These are phyloP conservation scores for Annulohypoxylon maeteangense DNA, from an alignment of 495 filamentous ascomycete species.

Conservation along the genomic window DNA sequence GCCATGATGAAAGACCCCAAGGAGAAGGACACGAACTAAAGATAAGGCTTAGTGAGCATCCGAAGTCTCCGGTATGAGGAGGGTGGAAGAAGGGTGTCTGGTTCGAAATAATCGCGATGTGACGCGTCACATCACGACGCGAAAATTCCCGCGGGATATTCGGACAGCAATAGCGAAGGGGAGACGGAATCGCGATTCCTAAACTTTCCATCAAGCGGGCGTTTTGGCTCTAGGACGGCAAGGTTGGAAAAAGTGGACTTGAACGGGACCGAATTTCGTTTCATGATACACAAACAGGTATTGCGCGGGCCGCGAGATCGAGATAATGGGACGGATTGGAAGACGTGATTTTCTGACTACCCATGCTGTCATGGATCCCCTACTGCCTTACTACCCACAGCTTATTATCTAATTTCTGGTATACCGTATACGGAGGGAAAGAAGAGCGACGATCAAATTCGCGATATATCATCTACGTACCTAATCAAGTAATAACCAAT, in stretches of 20 bases:
- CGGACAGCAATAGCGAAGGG: constrained; percentile 1
- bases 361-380: neutral
- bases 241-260: constrained; percentile 15
- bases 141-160: neutral
- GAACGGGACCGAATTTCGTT: constrained; percentile 5
- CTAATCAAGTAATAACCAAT: constrained; percentile 23
- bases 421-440: neutral
- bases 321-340: neutral
- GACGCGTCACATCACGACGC: constrained; percentile 22
- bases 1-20: constrained; percentile 39
- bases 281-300: constrained; percentile 7
- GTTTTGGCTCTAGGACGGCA: constrained; percentile 23
- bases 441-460: constrained; percentile 16
- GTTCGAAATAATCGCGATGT: constrained; percentile 9
- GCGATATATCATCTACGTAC: constrained; percentile 15
- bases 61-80: constrained; percentile 17
- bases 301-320: constrained; percentile 22
- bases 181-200: constrained; percentile 11
- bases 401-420: constrained; percentile 11
- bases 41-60: constrained; percentile 29
- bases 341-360: neutral
- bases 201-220: constrained; percentile 24
- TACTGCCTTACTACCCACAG: neutral
- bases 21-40: constrained; percentile 23
- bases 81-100: neutral